phyloP scores from a whole-genome alignment of 2,329 filamentous ascomycete species.

The Dactylellina sp. region DNA sequence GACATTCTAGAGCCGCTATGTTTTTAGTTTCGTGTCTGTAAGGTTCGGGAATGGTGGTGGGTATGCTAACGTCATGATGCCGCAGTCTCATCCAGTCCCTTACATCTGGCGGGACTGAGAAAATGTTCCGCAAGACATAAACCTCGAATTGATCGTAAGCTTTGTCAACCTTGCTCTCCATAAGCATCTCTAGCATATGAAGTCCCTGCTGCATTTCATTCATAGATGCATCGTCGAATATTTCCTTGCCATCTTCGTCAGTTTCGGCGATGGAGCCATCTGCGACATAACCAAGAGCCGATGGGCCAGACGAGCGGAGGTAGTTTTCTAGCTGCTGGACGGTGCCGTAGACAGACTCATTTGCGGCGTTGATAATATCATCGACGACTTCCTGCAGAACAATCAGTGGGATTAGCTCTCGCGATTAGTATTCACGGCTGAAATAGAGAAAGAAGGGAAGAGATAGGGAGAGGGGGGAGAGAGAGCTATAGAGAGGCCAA shows the following conservation, averaged over 20 bases:
- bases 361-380: conserved; percentile 97
- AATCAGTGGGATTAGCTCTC: conserved; percentile 41
- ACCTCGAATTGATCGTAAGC: conserved; percentile 90
- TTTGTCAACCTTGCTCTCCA: conserved; percentile 83
- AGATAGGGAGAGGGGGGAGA: too few relatives aligned
- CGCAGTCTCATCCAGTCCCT: conserved; percentile 81
- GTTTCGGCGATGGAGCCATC: conserved; percentile 65
- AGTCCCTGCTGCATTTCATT: conserved; percentile 88
- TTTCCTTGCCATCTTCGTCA: conserved; percentile 63
- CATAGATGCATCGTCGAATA: conserved; percentile 68
- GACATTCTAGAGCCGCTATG: conserved; percentile 24
- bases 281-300: conserved; percentile 81
- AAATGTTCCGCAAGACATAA: conserved; percentile 86
- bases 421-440: too few relatives aligned
- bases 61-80: conserved; percentile 78
- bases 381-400: conserved; percentile 82
- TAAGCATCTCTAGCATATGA: conserved; percentile 83
- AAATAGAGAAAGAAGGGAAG: conserved; percentile 35
- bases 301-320: conserved; percentile 78
- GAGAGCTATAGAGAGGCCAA: too few relatives aligned
- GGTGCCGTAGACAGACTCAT: conserved; percentile 89
- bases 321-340: conserved; percentile 88
- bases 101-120: conserved; percentile 78
- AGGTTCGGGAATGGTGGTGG: background rate
- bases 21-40: background rate